Evolutionary conservation across 495 filamentous ascomycete genomes (phyloP), one percentile per base, ranked within the genome.

Genomic region (Friedmanniomyces endolithicus): DNA sequence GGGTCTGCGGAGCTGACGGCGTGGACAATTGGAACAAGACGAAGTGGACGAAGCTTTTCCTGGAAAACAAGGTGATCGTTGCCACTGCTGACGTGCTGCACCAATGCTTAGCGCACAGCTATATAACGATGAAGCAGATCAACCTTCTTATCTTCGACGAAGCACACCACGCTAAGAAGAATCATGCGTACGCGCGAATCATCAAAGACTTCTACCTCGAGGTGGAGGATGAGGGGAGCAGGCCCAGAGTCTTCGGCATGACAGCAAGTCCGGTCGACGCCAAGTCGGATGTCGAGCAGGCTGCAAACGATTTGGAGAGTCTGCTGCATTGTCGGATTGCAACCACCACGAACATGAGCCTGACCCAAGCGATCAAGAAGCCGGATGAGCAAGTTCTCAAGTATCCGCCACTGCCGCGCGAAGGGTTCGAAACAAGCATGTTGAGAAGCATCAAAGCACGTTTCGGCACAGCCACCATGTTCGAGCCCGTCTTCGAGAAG

Each of bases 211-310:
- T 84, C 55, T 98, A 96, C 61, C 52, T 78, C 29, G 64, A 70
- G 31, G 68, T 72, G 16, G 64, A 70, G 0, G 65, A 65, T n/a
- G 43, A 57, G 0, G 62, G 67, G 0, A 72, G 68, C 19, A 75
- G 81, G 1, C 94, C 92, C 14, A 84, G 84, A 53, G 81, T 99
- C 22, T 86, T 99, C 63, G 92, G 90, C 17, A 95, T 99, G 90
- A 99, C 92, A 9, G 92, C 92, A 16, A 96, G 90, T 11, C 92
- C 92, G 1, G 83, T 97, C n/a, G 90, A 97, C 71, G 81, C 84
- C 1, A 82, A 85, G 60, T 74, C 76, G 0, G 80, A 92, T 62
- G 77, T 87, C 23, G 70, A 78, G 20, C 71, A 79, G 39, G 85
- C 85, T 52, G 88, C 88, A 17, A 41, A 31, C 25, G 78, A 87